Base-by-base conservation (phyloP, 2,329 filamentous ascomycete species). In the Fusarium haematococcum region DNA sequence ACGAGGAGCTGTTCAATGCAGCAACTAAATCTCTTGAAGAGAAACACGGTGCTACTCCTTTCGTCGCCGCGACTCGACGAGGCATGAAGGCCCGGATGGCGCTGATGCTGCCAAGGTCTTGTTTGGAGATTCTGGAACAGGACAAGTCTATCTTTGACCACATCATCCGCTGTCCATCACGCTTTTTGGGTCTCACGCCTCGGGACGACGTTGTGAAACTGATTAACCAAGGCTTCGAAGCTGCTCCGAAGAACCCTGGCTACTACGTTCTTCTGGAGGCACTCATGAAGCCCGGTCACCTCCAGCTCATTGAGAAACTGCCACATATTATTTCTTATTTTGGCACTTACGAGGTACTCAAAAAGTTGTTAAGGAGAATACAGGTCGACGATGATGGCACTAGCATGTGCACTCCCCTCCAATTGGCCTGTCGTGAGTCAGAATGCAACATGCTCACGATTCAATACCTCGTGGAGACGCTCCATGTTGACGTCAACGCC, bases 401-500 rank as follows among this genome's bases (percentile, higher is more conserved):
- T 7, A 5, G 0, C 18, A 48, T 4, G 7, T 52, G 35, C 18
- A 69, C 66, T 23, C 25, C 70, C 1, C 67, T 78, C 0, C 41
- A 68, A 3, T 1, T 63, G 1, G 74, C 67, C 2, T 78, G 76
- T n/a, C 18, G n/a, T 2, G 6, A 33, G 5, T 5, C 32, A 6
- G 32, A 63, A 8, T 56, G 68, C 20, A 78, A 77, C 32, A 32
- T 77, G 33, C 61, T 65, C 2, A 74, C 64, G 13, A 3, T 77
- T 18, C 48, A 67, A 25, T 16, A 58, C 20, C 74, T 78, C 1
- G 65, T 77, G 1, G 70, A 74, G 16, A 56, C 50, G 9, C 25
- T 78, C 2, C 50, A 68, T 5, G 63, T 78, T 0, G 68, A 78
- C 5, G 50, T 77, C 11, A 75, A 78, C 33, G 56, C 9, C 1